These are phyloP conservation scores for Euphrasia confusa DNA, from an alignment of 257 asterid genomes.

Conservation along the genomic window DNA sequence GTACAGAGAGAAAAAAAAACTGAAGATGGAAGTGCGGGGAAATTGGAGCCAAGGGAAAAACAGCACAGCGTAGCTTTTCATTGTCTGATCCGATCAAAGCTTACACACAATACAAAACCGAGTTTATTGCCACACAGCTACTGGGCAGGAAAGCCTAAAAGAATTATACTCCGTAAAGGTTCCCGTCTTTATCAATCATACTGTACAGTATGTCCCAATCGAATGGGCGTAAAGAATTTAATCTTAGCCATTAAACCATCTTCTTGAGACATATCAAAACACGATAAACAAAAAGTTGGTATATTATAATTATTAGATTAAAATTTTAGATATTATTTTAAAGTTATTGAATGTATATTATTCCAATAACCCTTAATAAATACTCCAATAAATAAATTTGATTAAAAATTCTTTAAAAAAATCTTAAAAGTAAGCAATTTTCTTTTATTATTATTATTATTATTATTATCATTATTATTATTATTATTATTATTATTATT, in stretches of 20 bases:
- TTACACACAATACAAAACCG: background rate
- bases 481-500: too few relatives aligned
- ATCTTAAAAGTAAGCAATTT: too few relatives aligned
- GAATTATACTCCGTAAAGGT: constrained; percentile 25
- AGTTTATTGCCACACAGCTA: background rate
- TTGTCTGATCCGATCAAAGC: constrained; percentile 12
- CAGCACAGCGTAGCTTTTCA: constrained; percentile 23
- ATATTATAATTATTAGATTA: too few relatives aligned
- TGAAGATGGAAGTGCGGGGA: constrained; percentile 25
- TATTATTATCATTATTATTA: too few relatives aligned
- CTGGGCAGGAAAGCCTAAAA: constrained; percentile 12
- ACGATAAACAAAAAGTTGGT: constrained; percentile 24
- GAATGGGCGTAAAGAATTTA: constrained; percentile 17
- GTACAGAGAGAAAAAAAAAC: constrained; percentile 26
- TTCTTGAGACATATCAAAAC: constrained; percentile 24
- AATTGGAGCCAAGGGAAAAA: constrained; percentile 27
- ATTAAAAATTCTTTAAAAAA: too few relatives aligned
- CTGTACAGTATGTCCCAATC: constrained; percentile 46
- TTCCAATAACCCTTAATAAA: too few relatives aligned
- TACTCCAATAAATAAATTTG: too few relatives aligned
- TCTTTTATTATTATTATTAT: too few relatives aligned
- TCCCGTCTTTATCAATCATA: constrained; percentile 25
- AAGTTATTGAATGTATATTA: too few relatives aligned
- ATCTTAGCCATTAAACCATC: constrained; percentile 26
- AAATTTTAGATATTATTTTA: too few relatives aligned